These are phyloP conservation scores for Marasmius fiardii DNA, from an alignment of 1,284 basidiomycete genomes.

Conservation along the genomic window DNA sequence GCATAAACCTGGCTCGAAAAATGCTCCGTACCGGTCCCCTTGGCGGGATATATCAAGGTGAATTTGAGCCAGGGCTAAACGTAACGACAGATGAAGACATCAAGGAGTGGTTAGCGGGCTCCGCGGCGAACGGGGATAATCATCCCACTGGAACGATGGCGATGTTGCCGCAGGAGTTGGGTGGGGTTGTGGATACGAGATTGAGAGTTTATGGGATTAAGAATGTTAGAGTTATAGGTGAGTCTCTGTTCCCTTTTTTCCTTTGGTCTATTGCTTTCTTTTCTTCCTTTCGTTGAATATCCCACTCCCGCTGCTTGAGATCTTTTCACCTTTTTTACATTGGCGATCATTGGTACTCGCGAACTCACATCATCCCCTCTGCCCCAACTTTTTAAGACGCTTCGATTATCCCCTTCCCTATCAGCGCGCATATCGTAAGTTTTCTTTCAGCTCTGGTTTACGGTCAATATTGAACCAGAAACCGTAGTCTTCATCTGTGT, in stretches of 20 bases:
- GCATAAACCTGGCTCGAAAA: slow-evolving; percentile 21
- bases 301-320: too few relatives aligned
- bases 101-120: slow-evolving; percentile 20
- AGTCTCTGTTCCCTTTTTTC: too few relatives aligned
- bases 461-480: too few relatives aligned
- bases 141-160: slow-evolving; percentile 26
- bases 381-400: too few relatives aligned
- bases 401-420: too few relatives aligned
- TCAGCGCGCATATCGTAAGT: too few relatives aligned
- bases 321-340: too few relatives aligned
- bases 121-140: slow-evolving; percentile 26
- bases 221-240: slow-evolving; percentile 26
- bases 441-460: too few relatives aligned
- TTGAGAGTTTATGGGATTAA: slow-evolving; percentile 23
- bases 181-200: slow-evolving; percentile 26
- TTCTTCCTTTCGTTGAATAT: too few relatives aligned
- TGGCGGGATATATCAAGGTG: slow-evolving; percentile 20
- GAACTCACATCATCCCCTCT: too few relatives aligned
- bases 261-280: neutral
- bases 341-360: too few relatives aligned
- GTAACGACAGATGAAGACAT: slow-evolving; percentile 19
- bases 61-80: slow-evolving; percentile 24
- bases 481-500: too few relatives aligned
- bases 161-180: slow-evolving; percentile 25
- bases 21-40: slow-evolving; percentile 22